Evolutionary conservation across 768 basidiomycete species (phyloP), one percentile per base, ranked within the genome.

Genomic region (Pholiota microspora): DNA sequence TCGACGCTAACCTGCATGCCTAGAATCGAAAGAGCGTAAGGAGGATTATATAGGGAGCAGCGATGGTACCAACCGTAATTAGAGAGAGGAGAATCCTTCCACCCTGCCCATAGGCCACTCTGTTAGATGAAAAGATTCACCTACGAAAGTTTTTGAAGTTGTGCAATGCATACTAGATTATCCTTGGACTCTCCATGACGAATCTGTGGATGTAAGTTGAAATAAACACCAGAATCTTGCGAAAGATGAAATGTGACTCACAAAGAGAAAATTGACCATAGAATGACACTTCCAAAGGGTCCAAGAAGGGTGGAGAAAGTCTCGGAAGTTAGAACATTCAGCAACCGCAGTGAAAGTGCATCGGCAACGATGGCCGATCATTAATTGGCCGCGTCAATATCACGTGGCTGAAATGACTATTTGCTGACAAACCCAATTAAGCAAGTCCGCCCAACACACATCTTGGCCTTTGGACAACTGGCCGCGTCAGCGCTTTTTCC

Each of bases 151-250:
- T 10, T 32, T 32, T 3, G 5, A 18, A 38, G 27, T 27, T 13
- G 45, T 59, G 27, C 66, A 35, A 8, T 73, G 49, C 82, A 45
- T 46, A 88, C 89, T 64, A 85, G 58, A 60, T 92, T 92, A 59
- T 92, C 89, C 29, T 78, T 82, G 7, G 89, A 89, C 62, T 92
- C 87, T 25, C 83, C 89, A 65, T 92, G 89, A 50, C 89, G 76
- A 59, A 90, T 75, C 88, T 91, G 46, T 36, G 31, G 40, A 27
- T 51, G 3, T 16, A 27, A 40, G 24, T 24, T 21, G 24, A 29
- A 12, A n/a, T 23, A 42, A 31, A 31, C 29, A 12, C 29, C 12
- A 2, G n/a, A n/a, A n/a, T n/a, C n/a, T n/a, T n/a, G n/a, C n/a
- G 7, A 23, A 23, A 12, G 12, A 16, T 21, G 5, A 9, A 42